Evolutionary conservation across 768 basidiomycete genomes (phyloP), one percentile per base, ranked within the genome.

Genomic region (Mycena crocata): DNA sequence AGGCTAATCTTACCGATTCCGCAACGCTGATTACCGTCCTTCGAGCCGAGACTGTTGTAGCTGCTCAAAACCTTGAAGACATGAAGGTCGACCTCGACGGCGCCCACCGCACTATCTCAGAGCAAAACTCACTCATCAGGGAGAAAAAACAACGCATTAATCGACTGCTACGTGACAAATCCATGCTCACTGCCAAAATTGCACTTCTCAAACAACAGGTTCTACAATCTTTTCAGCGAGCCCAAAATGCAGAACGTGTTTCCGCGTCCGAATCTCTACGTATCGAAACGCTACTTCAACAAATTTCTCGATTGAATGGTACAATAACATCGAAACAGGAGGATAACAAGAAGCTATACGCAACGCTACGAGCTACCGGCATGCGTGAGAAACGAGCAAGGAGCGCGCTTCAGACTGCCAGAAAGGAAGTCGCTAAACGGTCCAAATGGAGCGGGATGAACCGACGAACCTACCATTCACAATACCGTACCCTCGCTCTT

Each of bases 361-460:
- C 28, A 32, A 23, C 8, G 21, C 17, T 58, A 3, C 42, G 34
- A 3, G 23, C 31, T 15, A 35, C 57, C 2, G 7, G 23, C 4
- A 59, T 19, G 35, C 58, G 48, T 2, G 58, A 37, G 10, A 26
- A 49, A n/a, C 58, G 58, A 4, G 45, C 46, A 17, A 59, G 50
- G 24, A 31, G 5, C 7, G 2, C 35, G 9, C 21, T 59, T 10
- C 23, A 26, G 46, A 24, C 15, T 7, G n/a, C 31, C 8, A 35
- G 45, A 28, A 57, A 57, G 31, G 57, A 57, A 10, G 10, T 50
- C 5, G 12, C 5, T 46, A 14, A 13, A 13, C 46, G 31, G 23
- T 49, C 32, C 13, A 59, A 39, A 39, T 59, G 45, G 45, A 30
- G 7, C n/a, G 58, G 45, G 1, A 59, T 23, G 24, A 59, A 28